phyloP scores from a whole-genome alignment of 176 grass and related monocot genomes.

The Oropetium thomaeum region DNA sequence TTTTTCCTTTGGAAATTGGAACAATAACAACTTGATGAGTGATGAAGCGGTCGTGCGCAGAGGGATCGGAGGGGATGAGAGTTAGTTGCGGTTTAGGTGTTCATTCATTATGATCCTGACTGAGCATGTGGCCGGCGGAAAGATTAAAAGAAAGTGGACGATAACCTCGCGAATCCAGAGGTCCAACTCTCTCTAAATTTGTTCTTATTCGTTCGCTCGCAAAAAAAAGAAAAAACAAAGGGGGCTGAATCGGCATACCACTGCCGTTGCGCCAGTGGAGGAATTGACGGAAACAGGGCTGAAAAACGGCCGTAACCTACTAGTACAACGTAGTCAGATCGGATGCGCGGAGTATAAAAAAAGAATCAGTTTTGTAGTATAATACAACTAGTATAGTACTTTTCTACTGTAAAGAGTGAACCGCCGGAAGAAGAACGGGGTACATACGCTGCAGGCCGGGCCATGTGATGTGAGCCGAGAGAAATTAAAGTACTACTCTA shows the following conservation, averaged over 20 bases:
- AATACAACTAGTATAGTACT: background rate
- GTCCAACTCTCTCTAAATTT: background rate
- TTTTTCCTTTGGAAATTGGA: too few relatives aligned
- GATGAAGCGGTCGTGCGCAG: background rate
- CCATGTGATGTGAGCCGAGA: background rate
- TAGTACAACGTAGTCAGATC: too few relatives aligned
- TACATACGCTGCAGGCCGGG: background rate
- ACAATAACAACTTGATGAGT: background rate
- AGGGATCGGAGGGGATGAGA: too few relatives aligned
- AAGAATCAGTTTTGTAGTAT: background rate
- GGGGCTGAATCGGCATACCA: background rate
- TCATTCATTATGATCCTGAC: background rate
- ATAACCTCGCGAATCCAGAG: background rate
- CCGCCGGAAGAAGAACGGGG: background rate
- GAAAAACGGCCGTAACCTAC: too few relatives aligned
- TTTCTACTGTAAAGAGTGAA: background rate
- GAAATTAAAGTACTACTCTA: slow-evolving; percentile 4
- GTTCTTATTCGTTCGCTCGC: background rate
- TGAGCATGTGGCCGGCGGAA: background rate
- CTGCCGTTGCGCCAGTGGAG: too few relatives aligned
- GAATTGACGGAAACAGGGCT: too few relatives aligned
- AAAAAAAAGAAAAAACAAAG: too few relatives aligned
- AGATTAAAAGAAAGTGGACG: background rate
- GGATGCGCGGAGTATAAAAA: too few relatives aligned
- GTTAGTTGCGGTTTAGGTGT: slow-evolving; percentile 13